Evolutionary conservation across 495 filamentous ascomycete genomes (phyloP), one percentile per base, ranked within the genome.

Genomic region (Oidiodendron maius): DNA sequence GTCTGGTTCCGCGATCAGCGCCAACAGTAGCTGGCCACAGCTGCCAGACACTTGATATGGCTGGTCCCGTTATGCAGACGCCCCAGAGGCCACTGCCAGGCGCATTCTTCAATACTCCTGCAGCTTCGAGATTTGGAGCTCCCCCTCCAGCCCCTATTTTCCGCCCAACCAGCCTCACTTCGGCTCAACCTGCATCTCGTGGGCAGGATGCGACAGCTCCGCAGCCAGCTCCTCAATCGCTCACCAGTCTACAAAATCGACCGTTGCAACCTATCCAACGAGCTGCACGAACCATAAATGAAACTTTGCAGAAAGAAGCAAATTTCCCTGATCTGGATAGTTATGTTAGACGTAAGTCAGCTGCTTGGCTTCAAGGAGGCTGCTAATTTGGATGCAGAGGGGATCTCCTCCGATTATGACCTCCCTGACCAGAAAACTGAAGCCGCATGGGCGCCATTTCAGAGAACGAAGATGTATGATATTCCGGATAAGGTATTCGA

Each of bases 391-490:
- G 48, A 32, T 36, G 58, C 48, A 82, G 90, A 96, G 71, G 85
- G 85, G 58, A 84, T 82, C 60, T 95, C 89, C 1, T 90, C 86
- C 53, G 90, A 96, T 55, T 97, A 97, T 66, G 90, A 96, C 56
- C 64, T 95, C 20, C 62, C 64, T 22, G 68, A 76, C 44, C 65
- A 71, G 5, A 63, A 70, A 15, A 59, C 69, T 52, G 72, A 77
- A 15, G 64, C 75, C 15, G 75, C 91, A 59, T 95, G 89, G 89
- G 81, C 84, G 18, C 93, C 93, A 1, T 99, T 95, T 59, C 84
- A 96, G 48, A 85, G 83, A 61, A 72, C 80, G 11, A 80, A 82
- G 53, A 84, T 80, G 62, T 86, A 95, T 66, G 80, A 83, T 45
- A 89, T 97, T 21, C 93, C 93, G 28, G 86, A 96, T 52, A 73